Conservation (phyloP, 805 yeast genomes). For the Metschnikowia proteae region DNA sequence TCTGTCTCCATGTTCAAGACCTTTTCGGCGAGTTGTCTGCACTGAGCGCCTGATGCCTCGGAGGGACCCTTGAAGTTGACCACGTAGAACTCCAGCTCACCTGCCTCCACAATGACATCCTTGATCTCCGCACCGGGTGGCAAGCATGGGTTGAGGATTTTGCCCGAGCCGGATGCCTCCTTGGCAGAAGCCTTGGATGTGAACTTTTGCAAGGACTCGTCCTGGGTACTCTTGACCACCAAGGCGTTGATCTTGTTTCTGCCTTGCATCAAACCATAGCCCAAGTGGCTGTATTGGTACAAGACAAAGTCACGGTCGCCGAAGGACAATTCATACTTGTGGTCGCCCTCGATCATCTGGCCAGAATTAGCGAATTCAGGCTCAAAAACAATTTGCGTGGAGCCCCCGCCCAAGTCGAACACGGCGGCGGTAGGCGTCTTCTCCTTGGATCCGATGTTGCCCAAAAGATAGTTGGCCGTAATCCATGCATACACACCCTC, state of each 20-base stretch:
- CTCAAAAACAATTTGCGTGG: conserved; percentile 97
- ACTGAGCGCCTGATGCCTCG: conserved; percentile 70
- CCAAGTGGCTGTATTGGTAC: conserved; percentile 93
- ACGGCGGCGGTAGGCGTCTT: conserved; percentile 91
- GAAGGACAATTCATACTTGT: conserved; percentile 72
- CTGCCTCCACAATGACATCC: conserved; percentile 57
- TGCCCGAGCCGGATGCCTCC: conserved; percentile 39
- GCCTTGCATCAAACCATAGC: conserved; percentile 94
- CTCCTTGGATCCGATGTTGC: conserved; percentile 81
- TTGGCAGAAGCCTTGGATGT: conserved; percentile 30
- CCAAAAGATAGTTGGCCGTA: conserved; percentile 88
- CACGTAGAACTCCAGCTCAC: conserved; percentile 39
- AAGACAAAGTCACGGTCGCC: conserved; percentile 77
- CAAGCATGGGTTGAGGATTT: conserved; percentile 76
- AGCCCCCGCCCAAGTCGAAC: conserved; percentile 97
- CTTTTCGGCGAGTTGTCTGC: conserved; percentile 79
- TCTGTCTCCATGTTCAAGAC: conserved; percentile 78
- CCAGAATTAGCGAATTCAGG: conserved; percentile 66
- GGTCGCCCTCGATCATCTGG: conserved; percentile 79
- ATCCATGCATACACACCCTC: conserved; percentile 99
- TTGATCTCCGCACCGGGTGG: conserved; percentile 70
- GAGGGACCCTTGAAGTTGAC: conserved; percentile 65
- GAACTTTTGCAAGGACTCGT: conserved; percentile 22
- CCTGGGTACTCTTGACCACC: conserved; percentile 51
- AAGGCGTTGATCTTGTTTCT: conserved; percentile 72